Percentiles rank a stretch among this genome's conserved stretches.
Conservation (phyloP, 1,284 basidiomycete genomes). For the Cutaneotrichosporon sp. region DNA sequence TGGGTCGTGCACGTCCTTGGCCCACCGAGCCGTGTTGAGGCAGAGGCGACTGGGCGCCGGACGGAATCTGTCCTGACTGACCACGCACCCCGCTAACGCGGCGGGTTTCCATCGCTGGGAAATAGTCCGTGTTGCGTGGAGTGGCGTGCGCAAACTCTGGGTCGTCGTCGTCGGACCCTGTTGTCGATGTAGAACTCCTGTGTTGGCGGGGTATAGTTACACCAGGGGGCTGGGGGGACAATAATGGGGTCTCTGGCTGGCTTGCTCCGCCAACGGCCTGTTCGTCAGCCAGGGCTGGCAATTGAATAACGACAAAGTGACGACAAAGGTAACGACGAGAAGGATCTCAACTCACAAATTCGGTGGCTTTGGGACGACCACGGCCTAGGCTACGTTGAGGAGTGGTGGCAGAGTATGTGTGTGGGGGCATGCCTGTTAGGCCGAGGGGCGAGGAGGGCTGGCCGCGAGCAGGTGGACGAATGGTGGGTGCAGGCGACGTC, state of each 20-base stretch:
- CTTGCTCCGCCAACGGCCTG: conserved; percentile 1
- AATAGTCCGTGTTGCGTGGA: conserved; percentile 12
- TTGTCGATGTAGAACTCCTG: neutral
- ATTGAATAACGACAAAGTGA: too few species aligned
- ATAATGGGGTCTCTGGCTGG: conserved; percentile 1
- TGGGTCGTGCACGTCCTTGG: conserved; percentile 2
- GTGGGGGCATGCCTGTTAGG: neutral
- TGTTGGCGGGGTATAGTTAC: conserved; percentile 2
- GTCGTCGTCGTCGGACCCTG: conserved; percentile 1
- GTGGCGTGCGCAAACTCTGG: conserved; percentile 5
- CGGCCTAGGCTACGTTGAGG: conserved; percentile 1
- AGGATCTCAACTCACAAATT: neutral
- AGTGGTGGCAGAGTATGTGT: neutral
- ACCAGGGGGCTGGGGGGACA: conserved; percentile 3
- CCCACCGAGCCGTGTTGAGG: neutral
- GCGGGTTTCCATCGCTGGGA: conserved; percentile 5
- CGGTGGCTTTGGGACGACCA: conserved; percentile 6
- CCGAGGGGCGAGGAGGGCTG: neutral
- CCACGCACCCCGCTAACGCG: conserved; percentile 10
- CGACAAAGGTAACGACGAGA: neutral
- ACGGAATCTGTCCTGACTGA: neutral
- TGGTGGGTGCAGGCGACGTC: neutral
- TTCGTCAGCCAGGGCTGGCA: neutral
- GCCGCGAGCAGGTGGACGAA: neutral
- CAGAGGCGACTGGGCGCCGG: neutral